phyloP scores from a whole-genome alignment of 164 flowering plant species.

The Kalanchoe fedtschenkoi region DNA sequence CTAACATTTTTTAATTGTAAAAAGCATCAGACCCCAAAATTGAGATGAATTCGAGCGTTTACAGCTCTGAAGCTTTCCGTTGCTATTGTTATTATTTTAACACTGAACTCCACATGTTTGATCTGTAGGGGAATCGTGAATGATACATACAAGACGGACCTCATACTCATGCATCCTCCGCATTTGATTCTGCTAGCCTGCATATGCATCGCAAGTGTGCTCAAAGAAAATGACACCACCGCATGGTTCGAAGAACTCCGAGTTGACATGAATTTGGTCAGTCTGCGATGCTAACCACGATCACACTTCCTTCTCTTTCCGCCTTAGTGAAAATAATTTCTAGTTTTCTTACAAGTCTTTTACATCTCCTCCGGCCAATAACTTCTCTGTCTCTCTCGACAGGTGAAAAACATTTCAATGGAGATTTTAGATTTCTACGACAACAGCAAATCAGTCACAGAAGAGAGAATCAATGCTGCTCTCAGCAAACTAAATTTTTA shows the following conservation, averaged over 20 bases:
- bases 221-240: conserved; percentile 76
- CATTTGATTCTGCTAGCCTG: conserved; percentile 84
- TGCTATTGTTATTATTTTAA: too few species aligned
- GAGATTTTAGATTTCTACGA: conserved; percentile 94
- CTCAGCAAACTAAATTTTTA: conserved; percentile 45
- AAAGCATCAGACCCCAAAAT: not conserved
- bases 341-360: not conserved
- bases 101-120: not conserved
- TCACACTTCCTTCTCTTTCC: not conserved
- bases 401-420: conserved; percentile 94
- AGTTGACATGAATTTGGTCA: conserved; percentile 94
- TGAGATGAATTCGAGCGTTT: not conserved
- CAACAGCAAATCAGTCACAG: conserved; percentile 34
- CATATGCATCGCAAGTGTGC: conserved; percentile 78
- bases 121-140: conserved; percentile 70
- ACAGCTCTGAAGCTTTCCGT: too few species aligned
- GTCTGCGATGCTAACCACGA: conserved; percentile 3
- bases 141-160: conserved; percentile 94
- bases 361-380: not conserved
- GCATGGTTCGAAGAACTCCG: conserved; percentile 98
- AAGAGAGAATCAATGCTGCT: conserved; percentile 52
- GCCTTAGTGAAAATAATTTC: not conserved
- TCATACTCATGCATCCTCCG: conserved; percentile 87
- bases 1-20: not conserved
- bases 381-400: conserved; percentile 6